Conservation (phyloP, 2,329 filamentous ascomycete species). For the Exserohilum rostratum region DNA sequence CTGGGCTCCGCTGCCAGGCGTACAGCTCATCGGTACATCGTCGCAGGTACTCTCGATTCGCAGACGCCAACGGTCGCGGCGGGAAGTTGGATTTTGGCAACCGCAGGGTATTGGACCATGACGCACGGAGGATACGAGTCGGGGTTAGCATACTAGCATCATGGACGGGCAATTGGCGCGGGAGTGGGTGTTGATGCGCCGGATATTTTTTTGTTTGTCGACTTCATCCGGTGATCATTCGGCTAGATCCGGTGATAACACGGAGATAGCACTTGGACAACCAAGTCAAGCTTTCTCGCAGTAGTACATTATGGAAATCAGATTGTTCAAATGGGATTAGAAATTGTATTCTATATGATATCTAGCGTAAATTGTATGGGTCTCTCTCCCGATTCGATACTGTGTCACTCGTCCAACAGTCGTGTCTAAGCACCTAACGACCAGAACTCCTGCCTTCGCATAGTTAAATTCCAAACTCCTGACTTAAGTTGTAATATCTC, state of each 20-base stretch:
- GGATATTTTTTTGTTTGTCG: conserved; percentile 20
- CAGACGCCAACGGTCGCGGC: conserved; percentile 48
- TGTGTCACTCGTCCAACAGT: background rate
- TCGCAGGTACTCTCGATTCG: conserved; percentile 63
- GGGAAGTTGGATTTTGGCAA: conserved; percentile 58
- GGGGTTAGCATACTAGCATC: conserved; percentile 49
- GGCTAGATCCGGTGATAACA: conserved; percentile 18
- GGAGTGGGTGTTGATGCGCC: conserved; percentile 5
- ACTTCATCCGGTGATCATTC: conserved; percentile 19
- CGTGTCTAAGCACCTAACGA: background rate
- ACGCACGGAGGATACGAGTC: conserved; percentile 46
- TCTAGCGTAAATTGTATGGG: background rate
- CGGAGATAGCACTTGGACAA: conserved; percentile 1
- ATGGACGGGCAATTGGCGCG: conserved; percentile 24
- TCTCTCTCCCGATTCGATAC: no score
- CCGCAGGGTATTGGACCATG: conserved; percentile 55
- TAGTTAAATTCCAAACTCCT: background rate
- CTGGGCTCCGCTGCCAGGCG: conserved; percentile 73
- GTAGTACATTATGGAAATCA: background rate
- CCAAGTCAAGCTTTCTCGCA: background rate
- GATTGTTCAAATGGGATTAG: background rate
- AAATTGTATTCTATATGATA: background rate
- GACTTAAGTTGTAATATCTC: conserved; percentile 30
- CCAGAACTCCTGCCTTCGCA: background rate
- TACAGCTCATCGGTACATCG: conserved; percentile 88